Conservation (phyloP, 2,329 filamentous ascomycete species). For the Cytospora piceae region DNA sequence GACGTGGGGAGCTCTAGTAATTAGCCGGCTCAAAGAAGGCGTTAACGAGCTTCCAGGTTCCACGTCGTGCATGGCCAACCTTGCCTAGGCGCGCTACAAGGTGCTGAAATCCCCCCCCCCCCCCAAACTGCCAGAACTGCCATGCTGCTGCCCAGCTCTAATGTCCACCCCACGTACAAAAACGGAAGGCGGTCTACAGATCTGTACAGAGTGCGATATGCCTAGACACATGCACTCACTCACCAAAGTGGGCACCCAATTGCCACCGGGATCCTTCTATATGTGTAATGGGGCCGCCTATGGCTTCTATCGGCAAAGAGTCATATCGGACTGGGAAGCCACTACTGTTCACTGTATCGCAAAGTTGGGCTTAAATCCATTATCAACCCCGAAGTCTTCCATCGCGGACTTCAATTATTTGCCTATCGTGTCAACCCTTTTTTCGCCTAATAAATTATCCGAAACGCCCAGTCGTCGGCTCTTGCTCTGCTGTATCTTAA, state of each 20-base stretch:
- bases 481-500: slow-evolving; percentile 13
- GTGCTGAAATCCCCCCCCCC: not conserved
- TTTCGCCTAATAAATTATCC: not conserved
- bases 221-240: not conserved
- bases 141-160: not conserved
- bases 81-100: not conserved
- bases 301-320: slow-evolving; percentile 22
- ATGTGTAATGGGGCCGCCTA: not conserved
- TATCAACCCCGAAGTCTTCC: slow-evolving; percentile 8
- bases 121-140: not conserved
- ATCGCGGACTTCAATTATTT: slow-evolving; percentile 6
- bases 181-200: slow-evolving; percentile 18
- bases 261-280: slow-evolving; percentile 2
- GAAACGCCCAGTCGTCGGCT: slow-evolving; percentile 3
- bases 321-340: not conserved
- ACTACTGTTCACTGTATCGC: not conserved
- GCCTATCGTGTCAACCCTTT: not conserved
- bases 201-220: slow-evolving; percentile 5
- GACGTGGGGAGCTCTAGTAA: not conserved
- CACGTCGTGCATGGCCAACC: not conserved
- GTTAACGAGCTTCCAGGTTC: not conserved
- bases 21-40: not conserved
- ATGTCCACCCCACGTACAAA: slow-evolving; percentile 12
- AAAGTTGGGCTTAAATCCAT: slow-evolving; percentile 4
- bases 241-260: not conserved